phyloP scores from a whole-genome alignment of 805 yeast species.

The Kodamaea kaohsiungensis region DNA sequence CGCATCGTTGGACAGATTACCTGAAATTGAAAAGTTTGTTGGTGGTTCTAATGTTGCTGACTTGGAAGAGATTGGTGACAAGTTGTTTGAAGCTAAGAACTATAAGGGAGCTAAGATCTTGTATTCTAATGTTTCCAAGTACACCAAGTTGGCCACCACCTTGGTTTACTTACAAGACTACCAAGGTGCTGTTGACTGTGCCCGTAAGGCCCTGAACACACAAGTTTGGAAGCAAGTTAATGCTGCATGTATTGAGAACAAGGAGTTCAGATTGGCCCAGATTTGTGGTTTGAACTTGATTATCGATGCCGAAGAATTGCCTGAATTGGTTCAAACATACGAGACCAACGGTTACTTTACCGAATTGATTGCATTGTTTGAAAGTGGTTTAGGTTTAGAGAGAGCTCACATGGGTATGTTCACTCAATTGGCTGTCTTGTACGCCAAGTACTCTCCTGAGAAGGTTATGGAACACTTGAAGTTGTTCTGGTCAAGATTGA shows the following conservation, averaged over 20 bases:
- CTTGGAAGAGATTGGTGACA: slow-evolving; percentile 89
- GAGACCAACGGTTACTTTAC: slow-evolving; percentile 90
- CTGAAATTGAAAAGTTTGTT: slow-evolving; percentile 83
- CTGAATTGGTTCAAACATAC: slow-evolving; percentile 82
- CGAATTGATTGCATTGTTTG: slow-evolving; percentile 88
- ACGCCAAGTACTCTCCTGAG: slow-evolving; percentile 86
- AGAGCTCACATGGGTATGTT: slow-evolving; percentile 99
- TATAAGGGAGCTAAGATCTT: slow-evolving; percentile 92
- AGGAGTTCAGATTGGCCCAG: slow-evolving; percentile 95
- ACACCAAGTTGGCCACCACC: slow-evolving; percentile 96
- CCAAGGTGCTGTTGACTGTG: slow-evolving; percentile 97
- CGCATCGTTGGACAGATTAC: slow-evolving; percentile 72
- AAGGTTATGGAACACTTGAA: slow-evolving; percentile 95
- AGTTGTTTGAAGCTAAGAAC: slow-evolving; percentile 73
- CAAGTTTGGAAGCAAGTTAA: slow-evolving; percentile 97
- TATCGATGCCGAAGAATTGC: slow-evolving; percentile 95
- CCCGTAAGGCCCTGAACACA: slow-evolving; percentile 93
- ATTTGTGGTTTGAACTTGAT: slow-evolving; percentile 97
- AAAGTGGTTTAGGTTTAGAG: slow-evolving; percentile 93
- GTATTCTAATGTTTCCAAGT: slow-evolving; percentile 83
- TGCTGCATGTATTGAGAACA: slow-evolving; percentile 92
- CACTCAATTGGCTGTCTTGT: slow-evolving; percentile 89
- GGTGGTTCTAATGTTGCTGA: slow-evolving; percentile 91
- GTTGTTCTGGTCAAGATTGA: slow-evolving; percentile 96
- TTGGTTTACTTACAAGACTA: slow-evolving; percentile 88